Conservation (phyloP, 345 rosid genomes). For the Ceriops tagal region DNA sequence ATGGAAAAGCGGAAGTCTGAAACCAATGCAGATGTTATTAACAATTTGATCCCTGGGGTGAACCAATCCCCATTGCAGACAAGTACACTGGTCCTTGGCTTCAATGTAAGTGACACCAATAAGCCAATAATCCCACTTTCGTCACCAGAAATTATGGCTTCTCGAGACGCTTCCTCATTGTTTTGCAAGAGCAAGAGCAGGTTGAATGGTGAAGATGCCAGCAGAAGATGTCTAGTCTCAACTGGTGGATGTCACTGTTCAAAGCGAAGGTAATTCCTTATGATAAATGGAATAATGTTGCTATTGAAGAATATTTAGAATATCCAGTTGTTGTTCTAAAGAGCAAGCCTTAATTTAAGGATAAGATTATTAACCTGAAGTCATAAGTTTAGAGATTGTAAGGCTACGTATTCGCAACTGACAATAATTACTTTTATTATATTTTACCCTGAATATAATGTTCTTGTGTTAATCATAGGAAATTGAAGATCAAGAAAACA, state of each 20-base stretch:
- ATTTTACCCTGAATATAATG: not conserved
- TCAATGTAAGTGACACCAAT: conserved; percentile 1
- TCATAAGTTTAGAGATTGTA: too few species aligned
- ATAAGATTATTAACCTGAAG: too few species aligned
- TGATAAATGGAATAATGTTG: not conserved
- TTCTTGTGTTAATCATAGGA: conserved; percentile 13
- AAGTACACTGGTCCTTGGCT: not conserved
- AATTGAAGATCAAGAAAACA: conserved; percentile 27
- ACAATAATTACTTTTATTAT: not conserved
- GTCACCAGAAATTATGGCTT: conserved; percentile 21
- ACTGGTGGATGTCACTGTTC: conserved; percentile 35
- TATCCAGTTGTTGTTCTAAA: not conserved
- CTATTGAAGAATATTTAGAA: not conserved
- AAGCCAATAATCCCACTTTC: conserved; percentile 9
- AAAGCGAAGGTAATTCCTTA: conserved; percentile 21
- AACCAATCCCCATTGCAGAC: conserved; percentile 11
- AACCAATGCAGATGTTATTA: conserved; percentile 7
- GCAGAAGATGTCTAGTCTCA: conserved; percentile 20
- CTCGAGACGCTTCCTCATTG: conserved; percentile 9
- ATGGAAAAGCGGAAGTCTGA: not conserved
- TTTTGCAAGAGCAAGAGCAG: conserved; percentile 10
- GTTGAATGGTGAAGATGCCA: conserved; percentile 10
- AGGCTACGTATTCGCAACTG: not conserved
- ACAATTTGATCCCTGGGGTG: conserved; percentile 17
- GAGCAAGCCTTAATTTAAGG: not conserved